Conservation (phyloP, 495 filamentous ascomycete genomes). For the Tuber melanosporum region DNA sequence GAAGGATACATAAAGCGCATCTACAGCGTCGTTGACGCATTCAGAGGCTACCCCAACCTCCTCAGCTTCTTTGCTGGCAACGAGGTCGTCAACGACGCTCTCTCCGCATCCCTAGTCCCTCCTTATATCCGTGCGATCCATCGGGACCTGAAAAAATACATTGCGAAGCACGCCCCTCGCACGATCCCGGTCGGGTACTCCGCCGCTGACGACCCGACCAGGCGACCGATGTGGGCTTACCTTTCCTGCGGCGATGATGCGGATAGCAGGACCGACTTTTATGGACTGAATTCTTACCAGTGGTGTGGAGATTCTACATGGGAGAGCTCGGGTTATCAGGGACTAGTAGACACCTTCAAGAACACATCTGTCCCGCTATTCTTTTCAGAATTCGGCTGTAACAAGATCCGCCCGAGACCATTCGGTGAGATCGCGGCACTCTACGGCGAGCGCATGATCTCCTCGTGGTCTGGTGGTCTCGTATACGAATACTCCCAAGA, state of each 20-base stretch:
- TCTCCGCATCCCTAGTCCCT: constrained; percentile 53
- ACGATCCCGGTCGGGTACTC: constrained; percentile 83
- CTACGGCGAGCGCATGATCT: constrained; percentile 74
- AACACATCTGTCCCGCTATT: constrained; percentile 76
- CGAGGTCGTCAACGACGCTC: constrained; percentile 75
- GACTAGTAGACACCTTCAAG: constrained; percentile 62
- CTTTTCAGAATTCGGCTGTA: constrained; percentile 95
- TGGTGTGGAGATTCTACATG: constrained; percentile 82
- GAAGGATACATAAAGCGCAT: constrained; percentile 69
- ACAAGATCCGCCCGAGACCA: constrained; percentile 63
- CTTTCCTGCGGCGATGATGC: constrained; percentile 67
- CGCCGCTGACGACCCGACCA: constrained; percentile 84
- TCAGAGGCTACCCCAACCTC: constrained; percentile 86
- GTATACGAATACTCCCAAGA: constrained; percentile 92
- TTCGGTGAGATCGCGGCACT: constrained; percentile 78
- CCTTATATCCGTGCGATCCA: constrained; percentile 66
- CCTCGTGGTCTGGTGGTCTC: constrained; percentile 73
- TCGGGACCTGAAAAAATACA: constrained; percentile 83
- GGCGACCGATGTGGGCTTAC: constrained; percentile 75
- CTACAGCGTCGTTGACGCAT: constrained; percentile 86
- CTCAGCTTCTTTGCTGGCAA: constrained; percentile 91
- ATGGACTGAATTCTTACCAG: constrained; percentile 90
- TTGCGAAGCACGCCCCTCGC: constrained; percentile 61
- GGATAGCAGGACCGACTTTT: constrained; percentile 73
- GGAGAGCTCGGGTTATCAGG: constrained; percentile 63